These are phyloP conservation scores for Paramecium sexaurelia DNA, from an alignment of 73 alveolate species.

Conservation along the genomic window DNA sequence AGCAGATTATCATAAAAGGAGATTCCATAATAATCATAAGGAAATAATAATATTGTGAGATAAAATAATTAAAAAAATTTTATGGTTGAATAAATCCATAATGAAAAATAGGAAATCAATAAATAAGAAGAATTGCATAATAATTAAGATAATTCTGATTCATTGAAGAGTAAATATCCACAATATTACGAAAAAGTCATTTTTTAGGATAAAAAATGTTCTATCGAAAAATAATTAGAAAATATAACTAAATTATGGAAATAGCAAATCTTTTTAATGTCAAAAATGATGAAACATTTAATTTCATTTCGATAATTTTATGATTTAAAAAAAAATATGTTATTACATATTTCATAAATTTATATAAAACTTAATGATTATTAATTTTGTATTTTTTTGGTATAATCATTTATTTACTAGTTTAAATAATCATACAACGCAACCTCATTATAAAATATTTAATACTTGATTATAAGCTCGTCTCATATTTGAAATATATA, in stretches of 20 bases:
- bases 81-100: not conserved
- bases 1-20: not conserved
- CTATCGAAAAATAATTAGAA: not conserved
- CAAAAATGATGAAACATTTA: not conserved
- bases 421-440: no score
- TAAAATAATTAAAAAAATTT: not conserved
- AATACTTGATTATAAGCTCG: no score
- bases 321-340: no score
- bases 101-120: not conserved
- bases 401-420: not conserved
- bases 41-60: not conserved
- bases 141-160: not conserved
- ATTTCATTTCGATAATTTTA: not conserved
- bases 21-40: not conserved
- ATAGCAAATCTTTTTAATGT: not conserved
- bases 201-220: not conserved
- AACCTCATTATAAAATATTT: no score
- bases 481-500: no score
- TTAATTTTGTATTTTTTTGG: not conserved
- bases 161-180: not conserved
- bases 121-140: not conserved
- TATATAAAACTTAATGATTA: not conserved
- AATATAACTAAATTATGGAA: not conserved
- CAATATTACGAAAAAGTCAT: not conserved
- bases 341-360: no score